phyloP scores from a whole-genome alignment of 306 rosid species.

The Fagus crenata region DNA sequence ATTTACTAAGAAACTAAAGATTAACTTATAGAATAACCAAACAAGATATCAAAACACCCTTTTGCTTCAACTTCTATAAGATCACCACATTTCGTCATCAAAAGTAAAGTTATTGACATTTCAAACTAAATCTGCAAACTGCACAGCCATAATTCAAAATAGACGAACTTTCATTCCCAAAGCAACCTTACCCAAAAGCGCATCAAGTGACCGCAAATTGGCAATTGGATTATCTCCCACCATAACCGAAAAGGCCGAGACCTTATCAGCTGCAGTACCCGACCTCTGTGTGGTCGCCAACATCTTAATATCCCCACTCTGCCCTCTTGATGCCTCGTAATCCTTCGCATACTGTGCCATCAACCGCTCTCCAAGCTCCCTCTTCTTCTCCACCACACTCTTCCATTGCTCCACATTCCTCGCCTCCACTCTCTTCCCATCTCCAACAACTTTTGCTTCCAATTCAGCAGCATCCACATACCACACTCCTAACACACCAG shows the following conservation, averaged over 20 bases:
- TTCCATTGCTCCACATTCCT: conserved; percentile 65
- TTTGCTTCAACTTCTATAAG: background rate
- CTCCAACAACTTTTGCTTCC: conserved; percentile 62
- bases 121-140: conserved; percentile 12
- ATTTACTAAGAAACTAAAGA: background rate
- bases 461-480: conserved; percentile 66
- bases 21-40: background rate
- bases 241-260: conserved; percentile 83
- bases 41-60: background rate
- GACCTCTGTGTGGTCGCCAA: conserved; percentile 83
- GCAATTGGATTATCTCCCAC: conserved; percentile 88
- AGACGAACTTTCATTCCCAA: background rate
- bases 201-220: conserved; percentile 82
- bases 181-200: conserved; percentile 63
- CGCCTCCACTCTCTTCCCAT: conserved; percentile 51
- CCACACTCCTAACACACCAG: conserved; percentile 71
- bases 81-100: background rate
- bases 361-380: conserved; percentile 74
- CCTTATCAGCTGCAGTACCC: conserved; percentile 91
- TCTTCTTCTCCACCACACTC: conserved; percentile 62
- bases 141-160: background rate
- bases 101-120: background rate
- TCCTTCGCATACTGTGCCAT: conserved; percentile 75
- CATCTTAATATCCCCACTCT: conserved; percentile 86
- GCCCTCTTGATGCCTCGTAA: conserved; percentile 76